phyloP scores from a whole-genome alignment of 768 basidiomycete species.

The Royoungia palumana region DNA sequence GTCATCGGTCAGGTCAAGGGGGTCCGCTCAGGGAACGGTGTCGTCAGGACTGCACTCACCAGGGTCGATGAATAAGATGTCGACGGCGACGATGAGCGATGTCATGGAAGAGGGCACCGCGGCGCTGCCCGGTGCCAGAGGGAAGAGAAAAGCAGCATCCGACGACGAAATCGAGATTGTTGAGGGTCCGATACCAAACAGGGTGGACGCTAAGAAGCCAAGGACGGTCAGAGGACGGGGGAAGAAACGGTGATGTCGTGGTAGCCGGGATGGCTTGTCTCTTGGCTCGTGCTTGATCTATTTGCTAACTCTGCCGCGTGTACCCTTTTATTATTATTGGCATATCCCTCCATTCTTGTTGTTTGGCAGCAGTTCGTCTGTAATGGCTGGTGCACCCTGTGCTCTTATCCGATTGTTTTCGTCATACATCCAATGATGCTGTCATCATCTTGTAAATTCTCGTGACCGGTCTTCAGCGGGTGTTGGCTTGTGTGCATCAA shows the following conservation, averaged over 20 bases:
- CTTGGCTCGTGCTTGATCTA: too few relatives aligned
- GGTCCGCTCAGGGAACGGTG: slow-evolving; percentile 28
- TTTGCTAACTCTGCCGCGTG: too few relatives aligned
- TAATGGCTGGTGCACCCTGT: too few relatives aligned
- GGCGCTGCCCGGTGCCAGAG: not conserved
- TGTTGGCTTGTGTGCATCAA: too few relatives aligned
- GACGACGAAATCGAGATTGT: slow-evolving; percentile 58
- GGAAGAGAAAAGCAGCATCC: slow-evolving; percentile 53
- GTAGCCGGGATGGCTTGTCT: too few relatives aligned
- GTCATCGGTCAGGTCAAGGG: slow-evolving; percentile 47
- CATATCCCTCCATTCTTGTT: too few relatives aligned
- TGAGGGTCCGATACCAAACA: slow-evolving; percentile 43
- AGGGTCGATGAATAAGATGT: slow-evolving; percentile 37
- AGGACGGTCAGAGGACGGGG: slow-evolving; percentile 35
- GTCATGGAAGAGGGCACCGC: slow-evolving; percentile 40
- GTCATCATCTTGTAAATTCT: too few relatives aligned
- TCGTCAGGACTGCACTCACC: slow-evolving; percentile 47
- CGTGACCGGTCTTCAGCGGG: too few relatives aligned
- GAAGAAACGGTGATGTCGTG: slow-evolving; percentile 37
- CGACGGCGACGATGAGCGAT: slow-evolving; percentile 44
- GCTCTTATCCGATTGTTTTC: too few relatives aligned
- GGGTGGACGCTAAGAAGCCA: slow-evolving; percentile 34
- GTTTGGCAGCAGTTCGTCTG: too few relatives aligned
- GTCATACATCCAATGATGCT: too few relatives aligned
- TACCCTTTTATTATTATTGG: too few relatives aligned